Evolutionary conservation across 78 protist species (phyloP).

Genomic region (Dictyostelium intermedium): DNA sequence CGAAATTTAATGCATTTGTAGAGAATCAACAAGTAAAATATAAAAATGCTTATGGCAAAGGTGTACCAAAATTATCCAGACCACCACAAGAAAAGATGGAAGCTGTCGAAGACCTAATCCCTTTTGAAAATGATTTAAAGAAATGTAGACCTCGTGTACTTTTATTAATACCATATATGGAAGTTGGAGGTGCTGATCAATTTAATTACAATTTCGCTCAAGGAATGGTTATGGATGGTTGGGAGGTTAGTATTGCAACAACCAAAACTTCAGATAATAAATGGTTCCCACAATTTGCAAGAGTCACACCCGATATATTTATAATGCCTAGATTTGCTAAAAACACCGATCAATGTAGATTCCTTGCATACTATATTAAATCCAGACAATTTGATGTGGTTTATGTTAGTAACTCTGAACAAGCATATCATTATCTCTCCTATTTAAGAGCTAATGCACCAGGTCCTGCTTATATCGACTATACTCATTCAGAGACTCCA

Average conservation of each 20-base stretch:
- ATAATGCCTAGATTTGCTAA: conserved; percentile 54
- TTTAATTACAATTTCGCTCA: conserved; percentile 69
- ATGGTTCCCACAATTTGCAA: conserved; percentile 58
- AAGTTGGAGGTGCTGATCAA: conserved; percentile 79
- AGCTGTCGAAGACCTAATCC: not conserved
- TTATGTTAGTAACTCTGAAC: conserved; percentile 28
- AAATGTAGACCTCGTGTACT: conserved; percentile 63
- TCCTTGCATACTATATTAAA: conserved; percentile 44
- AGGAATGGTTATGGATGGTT: conserved; percentile 66
- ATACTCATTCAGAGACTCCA: conserved; percentile 62
- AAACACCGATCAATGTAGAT: conserved; percentile 43
- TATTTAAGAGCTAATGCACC: conserved; percentile 70
- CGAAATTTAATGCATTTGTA: conserved; percentile 15
- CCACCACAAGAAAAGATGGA: conserved; percentile 65
- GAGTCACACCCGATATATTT: conserved; percentile 62
- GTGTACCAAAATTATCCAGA: conserved; percentile 55
- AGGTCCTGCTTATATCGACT: conserved; percentile 69
- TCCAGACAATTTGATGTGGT: conserved; percentile 49
- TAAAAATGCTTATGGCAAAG: conserved; percentile 15
- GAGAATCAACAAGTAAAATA: conserved; percentile 44
- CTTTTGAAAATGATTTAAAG: conserved; percentile 11
- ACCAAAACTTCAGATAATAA: conserved; percentile 24
- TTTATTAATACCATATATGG: conserved; percentile 48
- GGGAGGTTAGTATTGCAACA: conserved; percentile 64
- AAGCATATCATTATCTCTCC: conserved; percentile 30